A percentile compares a stretch with the other conserved stretches of the same genome.
Evolutionary conservation across 164 flowering plant genomes (phyloP).

Genomic region (Liquidambar formosana): DNA sequence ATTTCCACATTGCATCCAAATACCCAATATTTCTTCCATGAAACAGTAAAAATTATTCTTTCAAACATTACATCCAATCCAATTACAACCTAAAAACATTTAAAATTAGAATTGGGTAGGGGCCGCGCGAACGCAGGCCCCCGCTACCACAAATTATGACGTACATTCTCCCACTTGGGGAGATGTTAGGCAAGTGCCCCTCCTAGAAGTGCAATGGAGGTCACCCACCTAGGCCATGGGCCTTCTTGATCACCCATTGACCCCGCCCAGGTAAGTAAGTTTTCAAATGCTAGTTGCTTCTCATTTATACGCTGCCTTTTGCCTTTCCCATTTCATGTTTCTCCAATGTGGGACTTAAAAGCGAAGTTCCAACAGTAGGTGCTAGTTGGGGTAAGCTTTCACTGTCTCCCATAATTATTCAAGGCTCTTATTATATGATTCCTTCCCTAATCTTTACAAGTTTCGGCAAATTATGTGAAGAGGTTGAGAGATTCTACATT

Average conservation of each 20-base stretch:
- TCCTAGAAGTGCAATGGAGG: constrained; percentile 44
- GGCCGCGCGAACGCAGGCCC: constrained; percentile 87
- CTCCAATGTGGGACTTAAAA: constrained; percentile 9
- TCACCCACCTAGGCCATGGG: constrained; percentile 53
- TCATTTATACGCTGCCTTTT: not conserved
- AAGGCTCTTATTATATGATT: too few species aligned
- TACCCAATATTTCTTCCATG: too few species aligned
- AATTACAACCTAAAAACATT: not conserved
- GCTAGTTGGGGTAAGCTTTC: too few species aligned
- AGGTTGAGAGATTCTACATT: too few species aligned
- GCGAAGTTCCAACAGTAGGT: too few species aligned
- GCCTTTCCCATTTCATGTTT: not conserved
- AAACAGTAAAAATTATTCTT: too few species aligned
- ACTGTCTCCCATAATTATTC: too few species aligned
- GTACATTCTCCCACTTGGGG: constrained; percentile 53
- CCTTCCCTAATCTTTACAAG: too few species aligned
- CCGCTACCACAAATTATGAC: constrained; percentile 69
- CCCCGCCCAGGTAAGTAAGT: constrained; percentile 71
- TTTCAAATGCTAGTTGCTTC: not conserved
- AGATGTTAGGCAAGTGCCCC: constrained; percentile 40
- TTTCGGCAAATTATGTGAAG: too few species aligned
- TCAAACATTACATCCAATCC: too few species aligned
- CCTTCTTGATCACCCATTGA: constrained; percentile 54
- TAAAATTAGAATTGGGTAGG: constrained; percentile 23
- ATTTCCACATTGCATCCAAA: too few species aligned